Conservation (phyloP, 148 eudicot species). For the Vaccinium macrocarpon region DNA sequence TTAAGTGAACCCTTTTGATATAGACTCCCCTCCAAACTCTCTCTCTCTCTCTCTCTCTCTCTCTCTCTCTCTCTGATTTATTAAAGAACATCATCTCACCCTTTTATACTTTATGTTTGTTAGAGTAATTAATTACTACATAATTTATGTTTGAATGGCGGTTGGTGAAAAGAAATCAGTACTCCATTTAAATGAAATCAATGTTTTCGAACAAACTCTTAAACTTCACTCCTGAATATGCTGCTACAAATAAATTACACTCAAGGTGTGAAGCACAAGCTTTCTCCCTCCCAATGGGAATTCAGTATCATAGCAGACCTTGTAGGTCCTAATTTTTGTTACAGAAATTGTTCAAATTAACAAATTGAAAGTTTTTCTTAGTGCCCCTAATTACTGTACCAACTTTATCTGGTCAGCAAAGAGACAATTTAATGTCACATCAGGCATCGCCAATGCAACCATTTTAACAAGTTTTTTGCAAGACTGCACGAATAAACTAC, state of each 20-base stretch:
- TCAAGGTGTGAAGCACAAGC: slow-evolving; percentile 37
- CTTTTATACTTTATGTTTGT: not conserved
- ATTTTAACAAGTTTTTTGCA: not conserved
- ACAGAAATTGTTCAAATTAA: not conserved
- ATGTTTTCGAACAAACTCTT: slow-evolving; percentile 14
- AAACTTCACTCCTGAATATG: slow-evolving; percentile 16
- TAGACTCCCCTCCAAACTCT: slow-evolving; percentile 16
- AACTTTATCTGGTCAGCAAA: too few relatives aligned
- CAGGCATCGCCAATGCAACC: not conserved
- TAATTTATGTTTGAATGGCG: slow-evolving; percentile 17
- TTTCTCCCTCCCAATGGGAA: slow-evolving; percentile 25
- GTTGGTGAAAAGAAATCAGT: slow-evolving; percentile 13
- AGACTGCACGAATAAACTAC: not conserved
- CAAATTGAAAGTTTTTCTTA: not conserved
- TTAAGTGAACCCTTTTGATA: slow-evolving; percentile 16
- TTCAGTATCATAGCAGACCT: slow-evolving; percentile 26
- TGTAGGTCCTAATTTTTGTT: not conserved
- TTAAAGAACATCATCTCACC: not conserved
- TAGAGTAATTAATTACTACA: not conserved
- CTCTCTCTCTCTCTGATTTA: not conserved
- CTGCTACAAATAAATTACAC: not conserved
- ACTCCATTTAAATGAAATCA: not conserved
- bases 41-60: slow-evolving; percentile 14
- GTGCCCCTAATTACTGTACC: too few relatives aligned
- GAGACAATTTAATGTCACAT: not conserved